Base-by-base conservation (phyloP, 495 filamentous ascomycete species). In the Tuber brumale region DNA sequence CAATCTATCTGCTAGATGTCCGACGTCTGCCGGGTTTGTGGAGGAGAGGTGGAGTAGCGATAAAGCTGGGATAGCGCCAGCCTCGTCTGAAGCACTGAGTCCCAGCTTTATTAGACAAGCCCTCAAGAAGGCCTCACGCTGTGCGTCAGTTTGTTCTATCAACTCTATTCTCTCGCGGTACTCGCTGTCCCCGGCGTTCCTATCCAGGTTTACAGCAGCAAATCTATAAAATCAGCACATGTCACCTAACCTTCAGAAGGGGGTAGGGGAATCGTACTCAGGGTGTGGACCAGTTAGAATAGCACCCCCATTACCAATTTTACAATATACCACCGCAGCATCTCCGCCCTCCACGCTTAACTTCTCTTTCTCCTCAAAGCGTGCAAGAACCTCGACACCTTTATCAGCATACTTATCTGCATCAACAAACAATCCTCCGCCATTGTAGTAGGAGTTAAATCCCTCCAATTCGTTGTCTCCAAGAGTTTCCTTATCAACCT, bases 391-490 rank as follows among this genome's bases (percentile, higher is more conserved):
- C 83, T 97, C 90, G 16, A 97, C 89, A 2, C 90, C 91, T 77
- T 86, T 83, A 61, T 90, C 88, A 46, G 86, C 85, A 74, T 88
- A 87, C 70, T 87, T 86, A 2, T 87, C 86, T 27, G 92, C 91
- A 85, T 95, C 90, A 16, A 96, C 91, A 86, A 97, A 99, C n/a
- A 96, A 90, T 16, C 96, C 94, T 3, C 95, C 95, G 5, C 95
- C 95, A 84, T 99, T 99, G 83, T 95, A 97, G 82, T 99, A 99
- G 18, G 89, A 91, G 69, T 86, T 86, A 79, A 97, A 94, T 0
- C 84, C 85, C 3, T 89, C 87, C 1, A 90, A 91, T 10, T 92
- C 84, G n/a, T 85, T 77, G 31, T 82, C 83, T 0, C 84, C 86
- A 74, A 95, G 88, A 1, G 85, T 86, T 18, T 85, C 86, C 81